phyloP scores from a whole-genome alignment of 2,329 filamentous ascomycete genomes.

The Aureobasidium sp. region DNA sequence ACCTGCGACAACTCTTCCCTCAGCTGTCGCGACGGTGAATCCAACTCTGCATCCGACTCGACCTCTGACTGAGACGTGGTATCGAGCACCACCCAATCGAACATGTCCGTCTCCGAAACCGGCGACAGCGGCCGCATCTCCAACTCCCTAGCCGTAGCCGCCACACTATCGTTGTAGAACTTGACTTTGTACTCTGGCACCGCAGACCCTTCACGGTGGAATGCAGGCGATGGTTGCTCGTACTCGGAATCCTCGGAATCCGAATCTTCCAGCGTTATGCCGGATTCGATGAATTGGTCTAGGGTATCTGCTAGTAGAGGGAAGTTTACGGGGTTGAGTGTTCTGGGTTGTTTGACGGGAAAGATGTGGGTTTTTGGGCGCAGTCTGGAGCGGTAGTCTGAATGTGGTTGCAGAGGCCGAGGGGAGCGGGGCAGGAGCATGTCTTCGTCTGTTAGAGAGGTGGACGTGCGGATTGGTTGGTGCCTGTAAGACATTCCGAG shows the following conservation, averaged over 20 bases:
- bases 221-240: not conserved
- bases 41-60: not conserved
- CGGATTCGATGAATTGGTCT: not conserved
- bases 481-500: no score
- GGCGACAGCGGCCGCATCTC: not conserved
- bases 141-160: not conserved
- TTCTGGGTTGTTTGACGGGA: not conserved
- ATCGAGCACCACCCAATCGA: not conserved
- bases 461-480: not conserved
- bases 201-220: not conserved
- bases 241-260: not conserved
- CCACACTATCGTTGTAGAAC: not conserved
- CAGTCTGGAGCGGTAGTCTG: not conserved
- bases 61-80: not conserved
- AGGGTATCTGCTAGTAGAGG: not conserved
- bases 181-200: not conserved
- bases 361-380: not conserved
- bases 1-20: not conserved
- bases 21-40: not conserved
- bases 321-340: not conserved
- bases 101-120: not conserved
- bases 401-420: not conserved
- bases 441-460: not conserved
- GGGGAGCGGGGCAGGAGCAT: not conserved
- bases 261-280: not conserved